These are phyloP conservation scores for Orobanche coerulescens DNA, from an alignment of 257 asterid genomes.

Conservation along the genomic window DNA sequence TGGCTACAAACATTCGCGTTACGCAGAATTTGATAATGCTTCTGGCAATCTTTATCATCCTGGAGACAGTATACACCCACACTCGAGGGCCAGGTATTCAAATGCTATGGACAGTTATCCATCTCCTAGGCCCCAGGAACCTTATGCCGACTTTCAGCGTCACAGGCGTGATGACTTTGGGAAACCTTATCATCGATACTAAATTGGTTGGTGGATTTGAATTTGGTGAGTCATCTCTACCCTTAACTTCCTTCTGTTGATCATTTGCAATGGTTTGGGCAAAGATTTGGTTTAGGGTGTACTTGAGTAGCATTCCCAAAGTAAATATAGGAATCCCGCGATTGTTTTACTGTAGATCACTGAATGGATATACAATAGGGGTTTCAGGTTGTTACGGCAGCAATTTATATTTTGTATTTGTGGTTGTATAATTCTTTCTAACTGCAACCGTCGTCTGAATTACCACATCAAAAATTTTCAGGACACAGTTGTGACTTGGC, in stretches of 20 bases:
- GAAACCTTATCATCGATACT: slow-evolving; percentile 62
- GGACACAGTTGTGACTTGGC: slow-evolving; percentile 45
- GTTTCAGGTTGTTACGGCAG: slow-evolving; percentile 20
- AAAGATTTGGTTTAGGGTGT: slow-evolving; percentile 5
- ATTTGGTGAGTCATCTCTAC: slow-evolving; percentile 62
- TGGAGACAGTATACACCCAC: slow-evolving; percentile 47
- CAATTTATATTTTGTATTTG: slow-evolving; percentile 22
- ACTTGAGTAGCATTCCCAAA: slow-evolving; percentile 1
- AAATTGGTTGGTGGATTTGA: slow-evolving; percentile 32
- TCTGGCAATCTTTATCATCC: slow-evolving; percentile 47
- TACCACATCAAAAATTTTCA: slow-evolving; percentile 44
- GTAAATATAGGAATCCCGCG: slow-evolving; percentile 18
- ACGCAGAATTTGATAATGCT: slow-evolving; percentile 44
- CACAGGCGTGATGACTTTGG: slow-evolving; percentile 69
- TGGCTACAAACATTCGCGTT: slow-evolving; percentile 45
- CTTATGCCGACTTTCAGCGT: slow-evolving; percentile 55
- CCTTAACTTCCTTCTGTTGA: slow-evolving; percentile 20
- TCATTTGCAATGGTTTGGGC: slow-evolving; percentile 17
- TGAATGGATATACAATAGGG: slow-evolving; percentile 15
- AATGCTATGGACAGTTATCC: slow-evolving; percentile 52
- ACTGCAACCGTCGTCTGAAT: slow-evolving; percentile 33
- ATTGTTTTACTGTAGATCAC: neutral
- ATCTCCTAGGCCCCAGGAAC: slow-evolving; percentile 59
- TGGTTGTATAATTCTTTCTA: slow-evolving; percentile 23
- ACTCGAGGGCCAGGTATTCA: slow-evolving; percentile 59